phyloP scores from a whole-genome alignment of 148 eudicot species.

The Rheum nobile region DNA sequence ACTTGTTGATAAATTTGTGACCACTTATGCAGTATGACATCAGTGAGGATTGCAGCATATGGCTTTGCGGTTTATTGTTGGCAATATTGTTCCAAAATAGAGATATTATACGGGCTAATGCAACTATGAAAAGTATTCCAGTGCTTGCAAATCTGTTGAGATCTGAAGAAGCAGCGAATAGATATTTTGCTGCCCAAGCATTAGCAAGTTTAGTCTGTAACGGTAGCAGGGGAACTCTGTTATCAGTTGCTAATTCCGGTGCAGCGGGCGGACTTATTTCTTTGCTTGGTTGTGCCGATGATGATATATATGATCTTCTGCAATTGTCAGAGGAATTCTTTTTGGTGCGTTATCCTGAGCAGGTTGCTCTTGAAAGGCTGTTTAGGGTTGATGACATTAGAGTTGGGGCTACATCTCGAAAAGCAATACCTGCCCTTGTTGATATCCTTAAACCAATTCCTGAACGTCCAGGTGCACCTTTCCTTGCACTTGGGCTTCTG shows the following conservation, averaged over 20 bases:
- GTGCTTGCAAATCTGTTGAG: conserved; percentile 64
- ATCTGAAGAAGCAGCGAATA: conserved; percentile 72
- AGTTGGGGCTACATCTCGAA: conserved; percentile 87
- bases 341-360: conserved; percentile 77
- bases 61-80: conserved; percentile 73
- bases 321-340: conserved; percentile 71
- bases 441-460: conserved; percentile 95
- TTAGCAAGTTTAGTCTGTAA: conserved; percentile 86
- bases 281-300: conserved; percentile 94
- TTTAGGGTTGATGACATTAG: conserved; percentile 94
- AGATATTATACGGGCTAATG: conserved; percentile 74
- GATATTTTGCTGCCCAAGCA: conserved; percentile 94
- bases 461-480: conserved; percentile 97
- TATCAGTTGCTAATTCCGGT: conserved; percentile 94
- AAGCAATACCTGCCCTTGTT: conserved; percentile 91
- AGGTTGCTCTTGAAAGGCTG: conserved; percentile 88
- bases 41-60: conserved; percentile 64
- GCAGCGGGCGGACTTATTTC: conserved; percentile 70
- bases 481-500: conserved; percentile 77
- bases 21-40: conserved; percentile 40
- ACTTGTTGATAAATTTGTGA: neutral
- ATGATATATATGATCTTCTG: conserved; percentile 60
- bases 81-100: conserved; percentile 84
- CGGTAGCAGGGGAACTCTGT: conserved; percentile 92
- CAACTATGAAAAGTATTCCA: conserved; percentile 74